Percentiles rank a stretch among this genome's conserved stretches.
Evolutionary conservation across 306 rosid genomes (phyloP).

Genomic region (Quercus suber): DNA sequence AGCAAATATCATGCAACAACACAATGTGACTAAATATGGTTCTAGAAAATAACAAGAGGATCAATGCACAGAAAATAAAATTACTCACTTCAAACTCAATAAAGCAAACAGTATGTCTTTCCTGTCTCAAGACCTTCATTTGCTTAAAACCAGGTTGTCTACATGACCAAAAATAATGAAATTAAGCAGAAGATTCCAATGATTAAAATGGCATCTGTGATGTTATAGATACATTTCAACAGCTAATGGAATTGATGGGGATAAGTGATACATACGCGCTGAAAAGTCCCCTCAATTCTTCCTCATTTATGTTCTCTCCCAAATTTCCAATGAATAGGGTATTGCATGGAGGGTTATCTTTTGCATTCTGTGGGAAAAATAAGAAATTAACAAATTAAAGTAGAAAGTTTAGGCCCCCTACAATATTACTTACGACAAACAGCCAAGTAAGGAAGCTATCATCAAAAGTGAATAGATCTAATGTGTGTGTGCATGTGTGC

Average conservation of each 20-base stretch:
- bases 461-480: not conserved
- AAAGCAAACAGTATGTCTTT: slow-evolving; percentile 98
- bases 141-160: slow-evolving; percentile 99
- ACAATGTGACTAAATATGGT: slow-evolving; percentile 11
- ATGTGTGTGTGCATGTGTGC: no score
- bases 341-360: slow-evolving; percentile 99
- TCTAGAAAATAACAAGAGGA: slow-evolving; percentile 4
- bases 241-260: slow-evolving; percentile 10
- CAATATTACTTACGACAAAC: slow-evolving; percentile 8
- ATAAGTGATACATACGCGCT: slow-evolving; percentile 62
- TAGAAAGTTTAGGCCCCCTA: not conserved
- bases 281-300: slow-evolving; percentile 91
- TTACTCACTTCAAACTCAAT: slow-evolving; percentile 94
- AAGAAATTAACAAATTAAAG: not conserved
- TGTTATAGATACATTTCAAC: slow-evolving; percentile 3
- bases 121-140: slow-evolving; percentile 98
- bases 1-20: not conserved
- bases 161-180: slow-evolving; percentile 31
- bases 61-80: not conserved
- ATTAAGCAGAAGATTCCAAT: slow-evolving; percentile 8
- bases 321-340: slow-evolving; percentile 96
- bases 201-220: slow-evolving; percentile 9
- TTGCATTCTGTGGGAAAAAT: slow-evolving; percentile 67
- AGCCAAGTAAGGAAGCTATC: not conserved
- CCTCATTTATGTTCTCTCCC: slow-evolving; percentile 96